Evolutionary conservation across 2,329 filamentous ascomycete species (phyloP).

Genomic region (Corynespora cassiicola): DNA sequence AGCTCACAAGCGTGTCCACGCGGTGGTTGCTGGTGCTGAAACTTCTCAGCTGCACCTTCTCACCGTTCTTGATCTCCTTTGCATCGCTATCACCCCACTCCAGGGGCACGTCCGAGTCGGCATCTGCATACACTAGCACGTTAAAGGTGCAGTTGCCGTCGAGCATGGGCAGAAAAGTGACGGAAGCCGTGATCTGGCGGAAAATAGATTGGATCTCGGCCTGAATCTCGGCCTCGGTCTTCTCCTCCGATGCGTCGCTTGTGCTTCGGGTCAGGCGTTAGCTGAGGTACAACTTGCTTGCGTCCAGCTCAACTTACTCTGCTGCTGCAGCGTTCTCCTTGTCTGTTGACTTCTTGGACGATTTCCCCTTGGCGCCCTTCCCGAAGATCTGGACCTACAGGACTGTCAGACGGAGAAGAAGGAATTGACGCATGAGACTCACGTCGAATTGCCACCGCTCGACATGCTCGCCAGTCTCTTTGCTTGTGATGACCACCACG

Average conservation of each 20-base stretch:
- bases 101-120: slow-evolving; percentile 93
- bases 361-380: slow-evolving; percentile 57
- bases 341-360: slow-evolving; percentile 60
- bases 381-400: slow-evolving; percentile 64
- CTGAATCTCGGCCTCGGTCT: slow-evolving; percentile 93
- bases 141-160: slow-evolving; percentile 98
- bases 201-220: slow-evolving; percentile 96
- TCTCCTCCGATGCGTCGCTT: slow-evolving; percentile 61
- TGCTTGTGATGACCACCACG: slow-evolving; percentile 94
- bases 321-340: slow-evolving; percentile 75
- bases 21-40: slow-evolving; percentile 95
- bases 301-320: slow-evolving; percentile 51
- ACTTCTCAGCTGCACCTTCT: slow-evolving; percentile 92
- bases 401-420: slow-evolving; percentile 37
- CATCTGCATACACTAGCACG: slow-evolving; percentile 95
- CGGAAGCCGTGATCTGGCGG: slow-evolving; percentile 95
- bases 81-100: slow-evolving; percentile 99
- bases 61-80: slow-evolving; percentile 92
- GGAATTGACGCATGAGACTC: slow-evolving; percentile 33
- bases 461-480: slow-evolving; percentile 94
- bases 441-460: slow-evolving; percentile 99
- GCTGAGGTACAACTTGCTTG: slow-evolving; percentile 26
- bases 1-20: slow-evolving; percentile 95
- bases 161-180: slow-evolving; percentile 94
- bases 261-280: slow-evolving; percentile 28